Evolutionary conservation across 257 asterid genomes (phyloP).

Genomic region (Lavandula angustifolia): DNA sequence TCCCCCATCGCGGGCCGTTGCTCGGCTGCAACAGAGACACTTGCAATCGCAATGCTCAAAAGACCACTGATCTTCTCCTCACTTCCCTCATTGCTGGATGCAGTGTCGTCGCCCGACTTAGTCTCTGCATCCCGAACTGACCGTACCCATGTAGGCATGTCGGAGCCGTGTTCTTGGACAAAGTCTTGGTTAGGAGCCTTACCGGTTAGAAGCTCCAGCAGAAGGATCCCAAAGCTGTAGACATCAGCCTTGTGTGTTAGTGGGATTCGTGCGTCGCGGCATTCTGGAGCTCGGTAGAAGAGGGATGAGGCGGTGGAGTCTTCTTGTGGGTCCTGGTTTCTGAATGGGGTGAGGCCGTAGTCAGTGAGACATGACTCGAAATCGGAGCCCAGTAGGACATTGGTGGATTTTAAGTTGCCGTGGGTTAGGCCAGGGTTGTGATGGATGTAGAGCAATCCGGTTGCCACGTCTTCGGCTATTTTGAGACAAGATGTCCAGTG

Average conservation of each 20-base stretch:
- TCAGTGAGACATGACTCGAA: constrained; percentile 96
- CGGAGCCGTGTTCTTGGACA: constrained; percentile 85
- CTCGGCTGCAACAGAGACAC: constrained; percentile 59
- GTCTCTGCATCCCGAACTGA: constrained; percentile 81
- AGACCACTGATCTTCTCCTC: constrained; percentile 75
- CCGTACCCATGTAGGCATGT: constrained; percentile 76
- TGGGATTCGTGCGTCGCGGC: constrained; percentile 66
- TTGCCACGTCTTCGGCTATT: constrained; percentile 90
- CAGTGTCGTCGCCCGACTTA: constrained; percentile 72
- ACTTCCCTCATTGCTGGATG: constrained; percentile 38
- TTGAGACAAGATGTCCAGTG: constrained; percentile 99
- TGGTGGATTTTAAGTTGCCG: constrained; percentile 89
- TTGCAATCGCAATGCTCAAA: constrained; percentile 60
- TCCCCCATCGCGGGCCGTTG: constrained; percentile 69
- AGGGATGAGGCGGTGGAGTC: constrained; percentile 81
- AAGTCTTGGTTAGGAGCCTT: constrained; percentile 87
- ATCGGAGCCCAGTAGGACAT: constrained; percentile 79
- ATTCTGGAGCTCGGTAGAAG: constrained; percentile 92
- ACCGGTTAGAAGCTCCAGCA: constrained; percentile 87
- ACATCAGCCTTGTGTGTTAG: constrained; percentile 79
- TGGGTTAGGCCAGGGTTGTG: constrained; percentile 86
- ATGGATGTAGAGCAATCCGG: constrained; percentile 83
- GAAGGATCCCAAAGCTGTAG: constrained; percentile 86
- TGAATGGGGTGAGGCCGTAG: constrained; percentile 68
- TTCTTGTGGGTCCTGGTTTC: constrained; percentile 63